Conservation (phyloP, 2,329 filamentous ascomycete species). For the Teratosphaeriaceae sp. region DNA sequence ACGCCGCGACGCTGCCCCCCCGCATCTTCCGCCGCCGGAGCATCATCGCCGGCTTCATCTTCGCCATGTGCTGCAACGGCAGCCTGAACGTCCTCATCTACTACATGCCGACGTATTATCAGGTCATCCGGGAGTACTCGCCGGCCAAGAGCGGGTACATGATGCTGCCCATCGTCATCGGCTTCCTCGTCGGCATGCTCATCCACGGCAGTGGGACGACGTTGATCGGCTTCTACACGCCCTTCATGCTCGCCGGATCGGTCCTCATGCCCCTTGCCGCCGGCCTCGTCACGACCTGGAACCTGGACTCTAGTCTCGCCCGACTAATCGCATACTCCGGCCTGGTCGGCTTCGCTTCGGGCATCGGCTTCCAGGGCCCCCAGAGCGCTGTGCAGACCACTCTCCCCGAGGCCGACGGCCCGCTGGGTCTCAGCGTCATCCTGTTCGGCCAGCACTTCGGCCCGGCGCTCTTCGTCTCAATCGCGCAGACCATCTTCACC, state of each 20-base stretch:
- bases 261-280: conserved; percentile 29
- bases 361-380: no score
- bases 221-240: conserved; percentile 29
- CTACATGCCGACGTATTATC: conserved; percentile 31
- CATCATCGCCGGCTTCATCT: conserved; percentile 16
- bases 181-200: conserved; percentile 9
- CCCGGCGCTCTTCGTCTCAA: conserved; percentile 12
- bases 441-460: conserved; percentile 26
- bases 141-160: conserved; percentile 11
- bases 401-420: conserved; percentile 20
- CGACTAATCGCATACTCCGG: no score
- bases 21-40: conserved; percentile 28
- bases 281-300: conserved; percentile 30
- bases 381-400: conserved; percentile 28
- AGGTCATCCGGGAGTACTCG: conserved; percentile 18
- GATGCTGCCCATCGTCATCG: conserved; percentile 14
- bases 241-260: conserved; percentile 30
- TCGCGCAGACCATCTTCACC: conserved; percentile 19
- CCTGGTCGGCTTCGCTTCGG: no score
- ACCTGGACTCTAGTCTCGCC: no score
- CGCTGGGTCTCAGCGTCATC: conserved; percentile 26
- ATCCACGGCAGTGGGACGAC: conserved; percentile 10
- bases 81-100: conserved; percentile 9
- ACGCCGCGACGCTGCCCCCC: conserved; percentile 28
- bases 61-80: conserved; percentile 7